Evolutionary conservation across 257 asterid species (phyloP), one percentile per base, ranked within the genome.

Genomic region (Solanum ossicruentum): DNA sequence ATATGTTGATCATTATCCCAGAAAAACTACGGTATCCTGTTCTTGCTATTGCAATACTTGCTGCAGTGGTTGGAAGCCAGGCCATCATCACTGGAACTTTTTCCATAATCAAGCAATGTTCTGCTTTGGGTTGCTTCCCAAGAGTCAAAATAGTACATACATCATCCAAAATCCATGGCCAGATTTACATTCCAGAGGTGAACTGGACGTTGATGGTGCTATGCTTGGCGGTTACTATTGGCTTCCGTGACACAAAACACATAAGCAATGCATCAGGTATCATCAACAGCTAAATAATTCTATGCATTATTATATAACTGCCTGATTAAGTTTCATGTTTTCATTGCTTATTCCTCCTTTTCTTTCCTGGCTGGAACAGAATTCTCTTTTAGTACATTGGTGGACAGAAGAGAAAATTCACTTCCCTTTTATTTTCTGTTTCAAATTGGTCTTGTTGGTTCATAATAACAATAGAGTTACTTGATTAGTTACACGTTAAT

Each of bases 1-100:
- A 26, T 78, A 78, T 71, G 56, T 10, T 41, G 5, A 16, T 80
- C 52, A 41, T 63, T 49, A 12, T 81, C 86, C 88, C 88, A 96
- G 99, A 93, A 87, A 93, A 87, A 77, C 43, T 96, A 81, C 88
- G 99, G 11, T 94, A 94, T 95, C 99, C 99, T 3, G 99, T 96
- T 85, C 95, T 96, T 21, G 98, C 91, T 32, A 94, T 96, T 84
- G 99, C 99, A 6, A 96, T 96, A 90, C 98, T 96, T 78, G 99
- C 99, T 54, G 98, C 99, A 26, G 97, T 96, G 54, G 99, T 96
- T 54, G 99, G 99, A 80, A 94, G 99, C 91, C 99, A 96, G 91
- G 98, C 99, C 41, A 91, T 96, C 82, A 96, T 96, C 43, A 96
- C 99, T 0, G 99, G 98, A 77, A 93, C 99, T 0, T 96, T 96